phyloP scores from a whole-genome alignment of 805 yeast species.

The Komagataella kurtzmanii region DNA sequence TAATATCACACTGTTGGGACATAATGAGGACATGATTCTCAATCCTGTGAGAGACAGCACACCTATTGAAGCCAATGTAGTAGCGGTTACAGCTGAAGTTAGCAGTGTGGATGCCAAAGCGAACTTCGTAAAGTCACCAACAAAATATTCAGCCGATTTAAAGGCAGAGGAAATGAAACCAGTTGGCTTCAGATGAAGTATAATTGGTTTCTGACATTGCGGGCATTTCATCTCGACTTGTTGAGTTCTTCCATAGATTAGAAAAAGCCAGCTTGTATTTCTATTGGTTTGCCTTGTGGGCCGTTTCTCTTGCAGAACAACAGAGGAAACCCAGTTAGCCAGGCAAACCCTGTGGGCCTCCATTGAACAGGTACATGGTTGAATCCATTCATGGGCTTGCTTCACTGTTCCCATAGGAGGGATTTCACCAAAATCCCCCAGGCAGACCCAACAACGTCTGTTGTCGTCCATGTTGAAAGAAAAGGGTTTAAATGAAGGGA shows the following conservation, averaged over 20 bases:
- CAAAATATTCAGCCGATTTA: slow-evolving; percentile 4
- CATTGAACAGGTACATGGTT: slow-evolving; percentile 30
- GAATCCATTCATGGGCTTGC: slow-evolving; percentile 25
- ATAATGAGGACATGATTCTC: slow-evolving; percentile 12
- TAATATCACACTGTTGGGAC: slow-evolving; percentile 19
- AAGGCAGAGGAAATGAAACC: slow-evolving; percentile 4
- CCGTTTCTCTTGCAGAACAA: slow-evolving; percentile 11
- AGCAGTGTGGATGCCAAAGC: slow-evolving; percentile 7
- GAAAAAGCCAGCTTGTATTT: not conserved
- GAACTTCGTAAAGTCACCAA: slow-evolving; percentile 8
- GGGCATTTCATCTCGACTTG: slow-evolving; percentile 17
- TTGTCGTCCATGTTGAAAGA: not conserved
- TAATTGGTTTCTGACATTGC: slow-evolving; percentile 21
- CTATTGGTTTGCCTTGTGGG: slow-evolving; percentile 2
- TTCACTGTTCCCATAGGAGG: slow-evolving; percentile 16
- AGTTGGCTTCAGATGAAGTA: slow-evolving; percentile 10
- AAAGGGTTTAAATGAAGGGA: not conserved
- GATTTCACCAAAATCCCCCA: slow-evolving; percentile 15
- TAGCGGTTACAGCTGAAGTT: slow-evolving; percentile 11
- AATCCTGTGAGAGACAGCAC: slow-evolving; percentile 14
- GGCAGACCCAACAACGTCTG: slow-evolving; percentile 15
- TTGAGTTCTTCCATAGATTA: not conserved
- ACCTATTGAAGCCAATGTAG: slow-evolving; percentile 9
- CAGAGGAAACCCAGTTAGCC: slow-evolving; percentile 24
- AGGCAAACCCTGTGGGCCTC: slow-evolving; percentile 31